These are phyloP conservation scores for Glycine tomentella DNA, from an alignment of 306 rosid species.

Conservation along the genomic window DNA sequence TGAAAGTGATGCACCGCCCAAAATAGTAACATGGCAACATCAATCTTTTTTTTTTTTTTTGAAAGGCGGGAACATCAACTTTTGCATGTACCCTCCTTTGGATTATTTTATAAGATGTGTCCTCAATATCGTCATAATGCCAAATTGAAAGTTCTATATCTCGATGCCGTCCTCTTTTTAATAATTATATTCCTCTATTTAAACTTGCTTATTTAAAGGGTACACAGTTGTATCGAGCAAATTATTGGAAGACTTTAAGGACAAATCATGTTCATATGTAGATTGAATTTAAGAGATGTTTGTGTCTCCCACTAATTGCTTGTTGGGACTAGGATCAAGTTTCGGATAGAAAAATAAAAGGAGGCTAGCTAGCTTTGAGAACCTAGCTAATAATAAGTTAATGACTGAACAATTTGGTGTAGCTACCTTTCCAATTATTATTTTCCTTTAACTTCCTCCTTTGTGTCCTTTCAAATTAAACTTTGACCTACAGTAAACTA, in stretches of 20 bases:
- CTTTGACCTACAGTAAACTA: slow-evolving; percentile 30
- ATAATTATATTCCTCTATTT: slow-evolving; percentile 2
- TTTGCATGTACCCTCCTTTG: slow-evolving; percentile 46
- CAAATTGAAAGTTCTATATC: slow-evolving; percentile 26
- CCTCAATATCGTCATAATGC: slow-evolving; percentile 47
- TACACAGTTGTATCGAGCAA: background rate
- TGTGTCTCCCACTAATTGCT: slow-evolving; percentile 14
- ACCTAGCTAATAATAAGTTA: slow-evolving; percentile 27
- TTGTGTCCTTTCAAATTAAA: slow-evolving; percentile 20
- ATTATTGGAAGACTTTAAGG: slow-evolving; percentile 33
- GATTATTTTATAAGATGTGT: slow-evolving; percentile 50
- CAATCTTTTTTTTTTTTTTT: slow-evolving; percentile 53
- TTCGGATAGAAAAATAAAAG: slow-evolving; percentile 3
- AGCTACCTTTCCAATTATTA: slow-evolving; percentile 21
- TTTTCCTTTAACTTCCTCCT: slow-evolving; percentile 9
- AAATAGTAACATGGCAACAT: slow-evolving; percentile 66
- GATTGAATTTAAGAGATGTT: background rate
- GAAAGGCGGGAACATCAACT: slow-evolving; percentile 59
- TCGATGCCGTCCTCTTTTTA: slow-evolving; percentile 33
- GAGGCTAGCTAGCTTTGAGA: background rate
- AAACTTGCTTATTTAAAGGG: background rate
- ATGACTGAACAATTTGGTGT: slow-evolving; percentile 10
- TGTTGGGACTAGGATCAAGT: slow-evolving; percentile 4
- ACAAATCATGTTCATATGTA: slow-evolving; percentile 14
- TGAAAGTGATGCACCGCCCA: slow-evolving; percentile 74